These are phyloP conservation scores for Penicillium griseofulvum DNA, from an alignment of 2,329 filamentous ascomycete genomes.

Conservation along the genomic window DNA sequence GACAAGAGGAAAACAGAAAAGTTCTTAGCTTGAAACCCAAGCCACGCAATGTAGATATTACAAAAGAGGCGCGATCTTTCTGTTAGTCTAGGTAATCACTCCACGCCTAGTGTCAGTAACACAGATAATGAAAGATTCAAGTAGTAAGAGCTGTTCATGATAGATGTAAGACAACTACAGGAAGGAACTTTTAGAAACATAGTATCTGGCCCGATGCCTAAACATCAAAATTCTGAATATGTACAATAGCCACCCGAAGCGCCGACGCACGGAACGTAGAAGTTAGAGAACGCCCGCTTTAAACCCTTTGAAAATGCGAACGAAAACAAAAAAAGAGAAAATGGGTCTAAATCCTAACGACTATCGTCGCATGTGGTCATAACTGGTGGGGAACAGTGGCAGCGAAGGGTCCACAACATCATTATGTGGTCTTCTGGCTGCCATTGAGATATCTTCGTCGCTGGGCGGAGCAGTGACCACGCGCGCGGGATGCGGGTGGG, in stretches of 20 bases:
- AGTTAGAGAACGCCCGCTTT: not conserved
- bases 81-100: not conserved
- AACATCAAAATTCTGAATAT: not conserved
- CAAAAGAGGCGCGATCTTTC: not conserved
- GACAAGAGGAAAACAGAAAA: not conserved
- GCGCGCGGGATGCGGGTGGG: not conserved
- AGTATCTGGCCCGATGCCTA: not conserved
- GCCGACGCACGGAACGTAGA: not conserved
- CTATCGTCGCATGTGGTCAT: not conserved
- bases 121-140: not conserved
- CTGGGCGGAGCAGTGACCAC: constrained; percentile 4
- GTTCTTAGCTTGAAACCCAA: not conserved
- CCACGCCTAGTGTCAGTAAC: not conserved
- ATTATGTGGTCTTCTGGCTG: constrained; percentile 6
- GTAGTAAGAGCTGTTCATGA: not conserved
- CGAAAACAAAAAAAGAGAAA: not conserved
- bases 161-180: not conserved
- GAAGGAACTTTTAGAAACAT: not conserved
- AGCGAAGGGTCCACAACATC: constrained; percentile 10
- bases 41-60: not conserved
- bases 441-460: constrained; percentile 8
- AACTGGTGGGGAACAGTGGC: constrained; percentile 2
- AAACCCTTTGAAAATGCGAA: not conserved
- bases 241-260: not conserved
- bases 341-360: not conserved